A percentile compares a stretch with the other conserved stretches of the same genome.
Conservation (phyloP, 805 yeast genomes). For the Debaryomyces hansenii region DNA sequence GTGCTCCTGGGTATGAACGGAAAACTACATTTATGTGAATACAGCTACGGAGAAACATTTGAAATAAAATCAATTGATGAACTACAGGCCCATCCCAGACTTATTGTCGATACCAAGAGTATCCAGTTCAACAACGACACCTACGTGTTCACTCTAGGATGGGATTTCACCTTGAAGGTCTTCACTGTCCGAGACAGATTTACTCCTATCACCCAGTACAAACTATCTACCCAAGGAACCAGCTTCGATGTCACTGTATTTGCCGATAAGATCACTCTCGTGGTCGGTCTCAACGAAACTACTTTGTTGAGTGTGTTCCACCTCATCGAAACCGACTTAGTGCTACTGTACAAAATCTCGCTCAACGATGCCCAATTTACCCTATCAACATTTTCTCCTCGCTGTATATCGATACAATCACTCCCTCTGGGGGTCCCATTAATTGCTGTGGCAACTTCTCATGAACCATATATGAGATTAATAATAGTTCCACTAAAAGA, state of each 20-base stretch:
- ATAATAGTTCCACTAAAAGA: constrained; percentile 52
- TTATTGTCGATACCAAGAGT: constrained; percentile 39
- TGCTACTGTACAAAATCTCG: constrained; percentile 49
- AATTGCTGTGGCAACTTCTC: constrained; percentile 71
- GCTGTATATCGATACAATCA: constrained; percentile 32
- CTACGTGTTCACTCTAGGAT: constrained; percentile 56
- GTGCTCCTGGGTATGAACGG: constrained; percentile 59
- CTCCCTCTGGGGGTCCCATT: constrained; percentile 19
- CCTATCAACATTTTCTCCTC: constrained; percentile 61
- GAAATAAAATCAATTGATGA: constrained; percentile 11
- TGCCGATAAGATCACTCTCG: constrained; percentile 35
- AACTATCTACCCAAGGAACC: constrained; percentile 51
- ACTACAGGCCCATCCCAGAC: constrained; percentile 32
- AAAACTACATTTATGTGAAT: constrained; percentile 13
- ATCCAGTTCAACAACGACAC: constrained; percentile 17
- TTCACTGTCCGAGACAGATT: constrained; percentile 15
- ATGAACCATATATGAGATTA: constrained; percentile 73
- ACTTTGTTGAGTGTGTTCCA: constrained; percentile 54
- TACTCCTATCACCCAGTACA: constrained; percentile 17
- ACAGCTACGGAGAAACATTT: constrained; percentile 2
- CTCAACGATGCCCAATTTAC: constrained; percentile 74
- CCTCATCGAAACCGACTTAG: constrained; percentile 18
- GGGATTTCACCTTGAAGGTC: constrained; percentile 51
- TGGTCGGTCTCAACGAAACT: constrained; percentile 61
- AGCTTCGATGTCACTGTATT: constrained; percentile 42